Base-by-base conservation (phyloP, 1,284 basidiomycete genomes). In the Rhodotorula sp. region DNA sequence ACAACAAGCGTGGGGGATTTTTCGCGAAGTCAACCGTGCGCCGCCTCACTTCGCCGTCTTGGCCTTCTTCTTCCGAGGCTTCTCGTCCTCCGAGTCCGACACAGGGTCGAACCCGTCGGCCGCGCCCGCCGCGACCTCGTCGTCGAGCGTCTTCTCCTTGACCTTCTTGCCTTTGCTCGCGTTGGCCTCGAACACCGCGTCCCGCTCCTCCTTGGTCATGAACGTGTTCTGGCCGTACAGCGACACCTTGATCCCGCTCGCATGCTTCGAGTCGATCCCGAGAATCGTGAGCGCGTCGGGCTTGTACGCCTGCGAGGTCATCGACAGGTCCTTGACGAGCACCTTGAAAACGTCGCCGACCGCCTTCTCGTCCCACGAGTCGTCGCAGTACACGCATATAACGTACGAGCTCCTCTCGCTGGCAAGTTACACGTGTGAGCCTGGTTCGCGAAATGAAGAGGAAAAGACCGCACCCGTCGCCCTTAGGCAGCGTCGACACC, bases 261-360 rank as follows among this genome's bases (percentile, higher is more conserved):
- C 72, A 56, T 83, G 82, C 54, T 80, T 80, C n/a, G 80, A 81
- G 67, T 81, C 81, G 63, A 83, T 80, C 1, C 79, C 80, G 39
- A 81, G 78, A 3, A 79, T 36, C 0, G 82, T 82, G 74, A 69
- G 53, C 10, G 66, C 70, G 59, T 68, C 70, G 66, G 54, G 56
- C 61, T 73, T 75, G 69, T 71, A 75, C 1, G 74, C 63, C 9
- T 22, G 19, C 3, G 70, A 61, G 0, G 66, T 61, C 36, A 74
- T 54, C 41, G 60, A 41, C 0, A 76, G 66, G 0, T 75, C 75
- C 37, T 59, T 25, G 27, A 76, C 75, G 50, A 78, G 68, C 12
- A 58, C 60, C 32, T 64, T 59, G 57, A 77, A 73, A 4, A 67
- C 74, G 37, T 67, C 56, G 13, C 56, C 68, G 44, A 77, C 77